Percentiles rank a stretch among this genome's conserved stretches.
These are phyloP conservation scores for Ochetophila trinervis DNA, from an alignment of 306 rosid genomes.

Conservation along the genomic window DNA sequence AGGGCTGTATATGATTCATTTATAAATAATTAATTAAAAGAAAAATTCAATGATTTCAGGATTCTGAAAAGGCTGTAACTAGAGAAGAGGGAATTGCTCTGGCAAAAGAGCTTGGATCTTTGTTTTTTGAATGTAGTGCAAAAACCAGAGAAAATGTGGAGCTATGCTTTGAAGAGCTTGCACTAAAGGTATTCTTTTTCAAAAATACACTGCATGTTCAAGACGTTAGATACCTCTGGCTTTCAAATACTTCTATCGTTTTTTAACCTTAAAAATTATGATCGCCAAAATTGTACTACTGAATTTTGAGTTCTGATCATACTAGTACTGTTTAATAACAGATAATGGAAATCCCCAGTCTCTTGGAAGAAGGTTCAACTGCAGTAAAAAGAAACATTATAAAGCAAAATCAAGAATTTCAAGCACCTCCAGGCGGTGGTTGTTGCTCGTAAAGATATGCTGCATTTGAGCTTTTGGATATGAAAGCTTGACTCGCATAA, in stretches of 20 bases:
- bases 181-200: slow-evolving; percentile 60
- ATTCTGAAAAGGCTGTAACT: slow-evolving; percentile 81
- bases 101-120: slow-evolving; percentile 73
- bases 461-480: slow-evolving; percentile 6
- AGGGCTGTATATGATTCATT: background rate
- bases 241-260: too few relatives aligned
- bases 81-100: slow-evolving; percentile 88
- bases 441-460: slow-evolving; percentile 60
- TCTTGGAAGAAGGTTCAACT: slow-evolving; percentile 78
- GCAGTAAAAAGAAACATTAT: slow-evolving; percentile 54
- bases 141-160: slow-evolving; percentile 90
- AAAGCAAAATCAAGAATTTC: slow-evolving; percentile 58
- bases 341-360: slow-evolving; percentile 95
- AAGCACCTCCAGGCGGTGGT: slow-evolving; percentile 36
- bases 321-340: slow-evolving; percentile 26
- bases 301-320: slow-evolving; percentile 21
- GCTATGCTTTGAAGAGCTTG: slow-evolving; percentile 81
- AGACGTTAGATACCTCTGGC: background rate
- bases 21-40: background rate
- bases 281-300: too few relatives aligned
- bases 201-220: background rate
- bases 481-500: slow-evolving; percentile 27
- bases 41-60: slow-evolving; percentile 37
- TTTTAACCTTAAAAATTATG: too few relatives aligned
- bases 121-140: slow-evolving; percentile 93